phyloP scores from a whole-genome alignment of 352 stramenopile genomes.

The Thraustochytrium striatum region DNA sequence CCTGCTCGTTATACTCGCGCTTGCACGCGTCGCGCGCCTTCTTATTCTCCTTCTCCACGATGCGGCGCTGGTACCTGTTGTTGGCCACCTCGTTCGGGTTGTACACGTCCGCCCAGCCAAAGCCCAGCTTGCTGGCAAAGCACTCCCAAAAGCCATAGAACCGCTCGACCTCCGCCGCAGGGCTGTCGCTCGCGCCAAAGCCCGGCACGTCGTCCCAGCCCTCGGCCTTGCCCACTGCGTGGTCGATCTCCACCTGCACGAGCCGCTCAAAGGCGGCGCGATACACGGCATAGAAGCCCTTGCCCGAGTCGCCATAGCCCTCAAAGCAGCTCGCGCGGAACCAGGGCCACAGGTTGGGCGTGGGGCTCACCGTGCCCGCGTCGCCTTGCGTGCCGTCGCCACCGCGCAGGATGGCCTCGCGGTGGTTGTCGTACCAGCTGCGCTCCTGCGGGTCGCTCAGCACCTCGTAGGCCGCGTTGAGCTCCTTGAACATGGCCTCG shows the following conservation, averaged over 20 bases:
- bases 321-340: constrained; percentile 66
- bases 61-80: constrained; percentile 30
- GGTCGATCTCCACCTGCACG: constrained; percentile 60
- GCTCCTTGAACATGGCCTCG: constrained; percentile 74
- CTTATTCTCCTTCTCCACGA: constrained; percentile 46
- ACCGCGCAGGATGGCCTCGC: constrained; percentile 73
- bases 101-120: constrained; percentile 47
- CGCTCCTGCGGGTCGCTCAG: constrained; percentile 64
- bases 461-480: constrained; percentile 85
- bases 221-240: constrained; percentile 9
- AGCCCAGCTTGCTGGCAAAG: constrained; percentile 35
- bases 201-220: constrained; percentile 45
- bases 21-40: constrained; percentile 26
- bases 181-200: constrained; percentile 51
- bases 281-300: constrained; percentile 75
- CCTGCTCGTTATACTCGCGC: constrained; percentile 45
- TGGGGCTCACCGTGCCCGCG: constrained; percentile 52
- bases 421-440: constrained; percentile 81
- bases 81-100: constrained; percentile 35
- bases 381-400: constrained; percentile 56
- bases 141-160: constrained; percentile 20
- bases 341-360: constrained; percentile 67
- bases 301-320: constrained; percentile 64
- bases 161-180: constrained; percentile 50
- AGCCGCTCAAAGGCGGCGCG: constrained; percentile 66